Base-by-base conservation (phyloP, 1,139 yeast genomes). In the Yamadazyma triangularis region DNA sequence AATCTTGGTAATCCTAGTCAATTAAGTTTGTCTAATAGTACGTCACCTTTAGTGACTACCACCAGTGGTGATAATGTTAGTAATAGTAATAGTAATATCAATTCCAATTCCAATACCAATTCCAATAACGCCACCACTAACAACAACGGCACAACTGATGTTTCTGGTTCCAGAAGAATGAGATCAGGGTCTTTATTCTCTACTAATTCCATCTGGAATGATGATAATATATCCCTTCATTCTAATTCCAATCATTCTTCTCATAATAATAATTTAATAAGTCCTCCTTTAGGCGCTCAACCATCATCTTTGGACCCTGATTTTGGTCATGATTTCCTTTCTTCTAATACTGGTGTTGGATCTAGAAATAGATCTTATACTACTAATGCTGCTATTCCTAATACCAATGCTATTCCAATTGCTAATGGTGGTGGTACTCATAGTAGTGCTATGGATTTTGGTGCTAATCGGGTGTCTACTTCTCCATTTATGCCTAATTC, bases 321-420 rank as follows among this genome's bases (percentile, higher is more conserved):
- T n/a, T n/a, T n/a, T n/a, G 29, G 27, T 21, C 12, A 30, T 24
- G 31, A 28, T 27, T 27, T 32, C 15, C 26, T 25, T 21, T 23
- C 25, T 18, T 12, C 31, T 12, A 25, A 27, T 15, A 18, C 20
- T 9, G 27, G 27, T n/a, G 28, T 29, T 24, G 15, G 24, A 23
- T 30, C 28, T 21, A 55, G 73, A 44, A 70, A 64, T 32, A 59
- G 78, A 42, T 70, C 77, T 1, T 71, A 72, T 44, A 67, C 78
- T 3, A 68, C 77, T 10, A 59, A 64, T n/a, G 69, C 60, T 2
- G 59, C 66, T 7, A 43, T 53, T 8, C 27, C 24, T 32, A 29
- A 34, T 21, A 11, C 23, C 8, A n/a, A n/a, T n/a, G n/a, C n/a
- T n/a, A n/a, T n/a, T n/a, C n/a, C n/a, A n/a, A n/a, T n/a, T n/a